Evolutionary conservation across 306 rosid genomes (phyloP), one percentile per base, ranked within the genome.

Genomic region (Castanea mollissima): DNA sequence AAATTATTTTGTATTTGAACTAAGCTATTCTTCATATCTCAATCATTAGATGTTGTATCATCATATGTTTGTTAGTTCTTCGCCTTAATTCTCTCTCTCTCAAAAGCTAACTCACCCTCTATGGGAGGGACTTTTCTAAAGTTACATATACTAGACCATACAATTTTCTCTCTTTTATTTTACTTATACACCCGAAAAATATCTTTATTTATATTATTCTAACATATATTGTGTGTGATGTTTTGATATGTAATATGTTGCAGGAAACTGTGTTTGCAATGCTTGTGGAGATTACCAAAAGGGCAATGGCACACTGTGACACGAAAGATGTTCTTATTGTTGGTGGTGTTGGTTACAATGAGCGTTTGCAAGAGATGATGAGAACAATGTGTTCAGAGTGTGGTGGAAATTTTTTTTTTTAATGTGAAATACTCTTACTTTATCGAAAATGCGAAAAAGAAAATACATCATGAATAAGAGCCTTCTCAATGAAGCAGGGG

Each of bases 221-320:
- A 1, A 2, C 20, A n/a, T 15, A 12, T 4, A 1, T 65, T 15
- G 1, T 25, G 49, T 32, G 20, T 23, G 9, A 20, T 21, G 4
- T 23, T 59, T 31, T 73, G 6, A 16, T 38, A 38, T 38, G 44
- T 38, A 46, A 46, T 16, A 71, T 77, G 51, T 74, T 84, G 73
- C 84, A 92, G 97, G 98, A 92, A 85, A 92, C 93, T 1, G 11
- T 92, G 76, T 94, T 86, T 78, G 97, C 98, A 55, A 94, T 94
- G 98, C 93, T 94, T 73, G 98, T 92, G 81, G 97, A 94, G 93
- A 92, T 94, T 44, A 94, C 98, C 2, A 97, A 94, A 74, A 87
- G 97, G 18, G 98, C 97, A 60, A 94, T 92, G 98, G 98, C 98
- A 72, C 98, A 92, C 58, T 21, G 21, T 94, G 98, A 94, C 85